Evolutionary conservation across 169 alveolate genomes (phyloP).

Genomic region (Neospora caninum): DNA sequence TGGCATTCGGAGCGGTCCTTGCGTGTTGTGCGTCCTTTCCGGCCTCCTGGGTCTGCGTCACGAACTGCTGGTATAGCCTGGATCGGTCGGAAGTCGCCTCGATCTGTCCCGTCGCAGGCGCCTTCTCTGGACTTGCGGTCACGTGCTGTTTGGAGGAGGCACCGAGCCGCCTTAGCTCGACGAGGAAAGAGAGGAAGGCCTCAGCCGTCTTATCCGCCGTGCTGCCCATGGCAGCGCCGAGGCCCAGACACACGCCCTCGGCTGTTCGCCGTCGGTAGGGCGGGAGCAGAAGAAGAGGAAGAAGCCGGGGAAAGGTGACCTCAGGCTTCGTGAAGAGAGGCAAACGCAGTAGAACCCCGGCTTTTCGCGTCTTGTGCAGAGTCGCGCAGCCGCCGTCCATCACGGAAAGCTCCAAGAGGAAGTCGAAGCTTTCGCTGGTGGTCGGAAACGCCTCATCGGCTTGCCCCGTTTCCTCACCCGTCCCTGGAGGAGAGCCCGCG

Average conservation of each 20-base stretch:
- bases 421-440: not conserved
- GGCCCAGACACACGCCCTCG: conserved; percentile 30
- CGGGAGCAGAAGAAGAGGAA: not conserved
- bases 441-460: not conserved
- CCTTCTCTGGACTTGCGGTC: not conserved
- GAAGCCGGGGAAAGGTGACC: conserved; percentile 9
- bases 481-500: too few relatives aligned
- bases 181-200: not conserved
- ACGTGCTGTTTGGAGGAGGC: not conserved
- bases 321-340: conserved; percentile 7
- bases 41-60: not conserved
- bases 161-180: not conserved
- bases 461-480: not conserved
- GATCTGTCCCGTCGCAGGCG: not conserved
- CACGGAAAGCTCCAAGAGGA: conserved; percentile 22
- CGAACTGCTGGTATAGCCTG: not conserved
- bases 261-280: not conserved
- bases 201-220: not conserved
- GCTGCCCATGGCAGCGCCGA: conserved; percentile 23
- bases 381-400: conserved; percentile 29
- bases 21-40: not conserved
- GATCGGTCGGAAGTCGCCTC: not conserved
- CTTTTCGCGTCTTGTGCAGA: conserved; percentile 19
- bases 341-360: conserved; percentile 5
- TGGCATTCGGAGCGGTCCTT: not conserved